phyloP scores from a whole-genome alignment of 305 asterid genomes.

The Plantago lanceolata region DNA sequence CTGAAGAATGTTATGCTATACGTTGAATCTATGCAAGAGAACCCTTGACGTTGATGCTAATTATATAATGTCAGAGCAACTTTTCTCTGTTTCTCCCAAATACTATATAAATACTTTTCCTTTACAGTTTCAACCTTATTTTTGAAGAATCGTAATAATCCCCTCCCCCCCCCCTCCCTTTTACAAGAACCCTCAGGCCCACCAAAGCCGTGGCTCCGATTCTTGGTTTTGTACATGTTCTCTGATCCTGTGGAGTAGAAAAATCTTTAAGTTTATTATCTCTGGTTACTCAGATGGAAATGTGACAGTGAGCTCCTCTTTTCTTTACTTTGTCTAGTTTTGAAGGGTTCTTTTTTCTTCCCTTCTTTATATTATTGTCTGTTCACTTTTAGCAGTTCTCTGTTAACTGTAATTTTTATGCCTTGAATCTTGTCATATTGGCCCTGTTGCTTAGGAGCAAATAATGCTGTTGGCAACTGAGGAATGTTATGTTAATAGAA shows the following conservation, averaged over 20 bases:
- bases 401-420: neutral
- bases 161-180: too few relatives aligned
- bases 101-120: too few relatives aligned
- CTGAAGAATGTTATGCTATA: neutral
- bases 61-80: neutral
- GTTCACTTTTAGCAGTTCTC: neutral
- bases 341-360: too few relatives aligned
- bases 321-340: too few relatives aligned
- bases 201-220: too few relatives aligned
- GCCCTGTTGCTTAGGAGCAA: slow-evolving; percentile 5
- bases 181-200: too few relatives aligned
- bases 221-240: too few relatives aligned
- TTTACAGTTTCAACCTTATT: too few relatives aligned
- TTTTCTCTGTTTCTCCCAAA: too few relatives aligned
- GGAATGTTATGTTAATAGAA: neutral
- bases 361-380: too few relatives aligned
- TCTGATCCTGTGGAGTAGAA: neutral
- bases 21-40: neutral
- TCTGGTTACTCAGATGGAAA: neutral
- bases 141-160: too few relatives aligned
- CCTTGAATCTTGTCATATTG: neutral
- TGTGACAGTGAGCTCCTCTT: too few relatives aligned
- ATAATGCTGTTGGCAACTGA: neutral
- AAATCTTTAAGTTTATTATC: slow-evolving; percentile 6
- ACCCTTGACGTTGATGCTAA: neutral